Evolutionary conservation across 495 filamentous ascomycete species (phyloP), one percentile per base, ranked within the genome.

Genomic region (Sporormia fimetaria): DNA sequence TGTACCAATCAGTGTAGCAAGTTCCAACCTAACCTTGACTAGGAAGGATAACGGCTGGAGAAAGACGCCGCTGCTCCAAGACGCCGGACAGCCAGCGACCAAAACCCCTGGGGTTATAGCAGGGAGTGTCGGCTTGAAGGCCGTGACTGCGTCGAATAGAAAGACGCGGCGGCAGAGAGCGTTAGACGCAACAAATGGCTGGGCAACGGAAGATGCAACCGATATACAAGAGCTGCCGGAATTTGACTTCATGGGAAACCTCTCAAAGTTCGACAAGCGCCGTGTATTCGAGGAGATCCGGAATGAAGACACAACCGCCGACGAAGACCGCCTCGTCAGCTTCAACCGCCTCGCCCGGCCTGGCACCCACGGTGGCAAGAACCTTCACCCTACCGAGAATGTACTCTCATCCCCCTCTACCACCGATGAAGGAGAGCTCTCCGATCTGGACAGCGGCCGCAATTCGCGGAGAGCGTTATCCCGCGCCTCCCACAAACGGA

Each of bases 141-240:
- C 57, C 5, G 48, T 37, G 12, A 33, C 32, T 32, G 31, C 40
- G 1, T 49, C 42, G 3, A 58, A 57, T 26, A 47, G 48, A 11
- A 57, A 57, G 42, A 52, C 24, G 30, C 49, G 52, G 38, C 47
- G 44, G 55, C 61, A 63, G 69, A 58, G 62, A 69, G 51, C 57
- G 78, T 56, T 71, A 72, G 68, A 59, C 14, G 71, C 73, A 16
- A 69, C 80, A 46, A 93, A 81, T 63, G 90, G 86, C 9, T 98
- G 90, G 90, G 87, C 85, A 26, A 95, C 88, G 0, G 90, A 93
- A 57, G 87, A 95, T 60, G 86, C 86, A 17, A 93, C 86, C 2
- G 90, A 98, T 60, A 86, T 94, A n/a, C 88, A 94, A 61, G 88
- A 88, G 54, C 69, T 83, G 63, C 83, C 80, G 1, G 88, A 96